phyloP scores from a whole-genome alignment of 2,329 filamentous ascomycete genomes.

The Chrysosphaeria jannelii region DNA sequence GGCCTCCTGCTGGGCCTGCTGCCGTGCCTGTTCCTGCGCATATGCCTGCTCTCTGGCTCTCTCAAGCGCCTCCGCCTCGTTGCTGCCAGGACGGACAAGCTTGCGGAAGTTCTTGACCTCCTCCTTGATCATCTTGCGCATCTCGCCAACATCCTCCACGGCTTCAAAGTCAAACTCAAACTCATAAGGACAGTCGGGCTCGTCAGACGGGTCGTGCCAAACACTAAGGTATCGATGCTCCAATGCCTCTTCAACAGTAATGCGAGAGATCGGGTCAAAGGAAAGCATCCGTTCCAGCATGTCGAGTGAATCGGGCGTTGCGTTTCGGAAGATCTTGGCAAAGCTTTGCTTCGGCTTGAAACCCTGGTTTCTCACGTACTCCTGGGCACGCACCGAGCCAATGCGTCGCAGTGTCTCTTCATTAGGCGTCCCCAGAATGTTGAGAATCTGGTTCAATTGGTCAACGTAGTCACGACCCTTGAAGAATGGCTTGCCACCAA shows the following conservation, averaged over 20 bases:
- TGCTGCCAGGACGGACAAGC: slow-evolving; percentile 20
- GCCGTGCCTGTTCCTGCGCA: no score
- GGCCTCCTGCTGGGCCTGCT: slow-evolving; percentile 7
- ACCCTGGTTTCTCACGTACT: slow-evolving; percentile 90
- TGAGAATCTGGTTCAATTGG: slow-evolving; percentile 95
- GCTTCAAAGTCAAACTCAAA: slow-evolving; percentile 98
- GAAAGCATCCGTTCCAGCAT: slow-evolving; percentile 91
- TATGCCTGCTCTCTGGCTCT: slow-evolving; percentile 5
- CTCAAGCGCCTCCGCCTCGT: slow-evolving; percentile 5
- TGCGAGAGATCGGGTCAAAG: slow-evolving; percentile 79
- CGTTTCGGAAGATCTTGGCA: slow-evolving; percentile 63
- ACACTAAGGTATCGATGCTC: slow-evolving; percentile 93
- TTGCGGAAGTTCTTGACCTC: slow-evolving; percentile 71
- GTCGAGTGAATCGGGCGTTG: slow-evolving; percentile 86
- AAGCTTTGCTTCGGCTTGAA: slow-evolving; percentile 88
- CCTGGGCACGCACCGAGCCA: slow-evolving; percentile 79
- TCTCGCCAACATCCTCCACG: slow-evolving; percentile 79
- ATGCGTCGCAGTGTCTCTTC: slow-evolving; percentile 85
- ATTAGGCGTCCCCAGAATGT: slow-evolving; percentile 88
- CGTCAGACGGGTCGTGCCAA: slow-evolving; percentile 94
- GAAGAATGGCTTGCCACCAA: slow-evolving; percentile 93
- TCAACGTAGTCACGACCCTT: slow-evolving; percentile 98
- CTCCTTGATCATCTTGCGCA: slow-evolving; percentile 93
- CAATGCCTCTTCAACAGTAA: slow-evolving; percentile 79
- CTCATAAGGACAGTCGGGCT: slow-evolving; percentile 71